phyloP scores from a whole-genome alignment of 140 eudicot genomes.

The Erigeron philadelphicus region DNA sequence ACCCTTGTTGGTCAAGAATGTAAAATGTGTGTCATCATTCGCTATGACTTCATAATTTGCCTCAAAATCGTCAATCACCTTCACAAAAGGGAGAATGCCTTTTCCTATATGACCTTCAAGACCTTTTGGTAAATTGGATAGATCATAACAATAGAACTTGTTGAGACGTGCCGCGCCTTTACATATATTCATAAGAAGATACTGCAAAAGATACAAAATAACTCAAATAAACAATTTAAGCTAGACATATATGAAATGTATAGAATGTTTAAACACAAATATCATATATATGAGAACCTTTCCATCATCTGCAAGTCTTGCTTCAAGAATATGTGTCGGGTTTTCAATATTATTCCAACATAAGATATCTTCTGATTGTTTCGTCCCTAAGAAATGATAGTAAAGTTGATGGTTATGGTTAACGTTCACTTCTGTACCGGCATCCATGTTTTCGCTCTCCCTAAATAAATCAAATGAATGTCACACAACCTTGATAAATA shows the following conservation, averaged over 20 bases:
- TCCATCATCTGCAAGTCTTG: constrained; percentile 73
- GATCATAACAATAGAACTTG: constrained; percentile 69
- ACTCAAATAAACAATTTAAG: neutral
- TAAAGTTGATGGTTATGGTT: constrained; percentile 66
- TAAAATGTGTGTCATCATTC: constrained; percentile 67
- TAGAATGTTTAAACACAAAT: neutral
- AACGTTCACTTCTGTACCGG: constrained; percentile 74
- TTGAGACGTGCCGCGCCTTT: constrained; percentile 62
- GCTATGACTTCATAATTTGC: constrained; percentile 56
- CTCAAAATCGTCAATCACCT: constrained; percentile 69
- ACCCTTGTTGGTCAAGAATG: constrained; percentile 77
- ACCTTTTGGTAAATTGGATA: constrained; percentile 56
- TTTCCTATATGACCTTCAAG: constrained; percentile 59
- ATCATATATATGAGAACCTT: constrained; percentile 41
- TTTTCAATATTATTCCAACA: constrained; percentile 78
- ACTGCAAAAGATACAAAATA: constrained; percentile 40
- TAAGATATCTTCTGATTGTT: constrained; percentile 86
- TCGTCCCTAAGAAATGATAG: constrained; percentile 79
- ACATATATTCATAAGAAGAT: constrained; percentile 56
- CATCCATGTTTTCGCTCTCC: constrained; percentile 59
- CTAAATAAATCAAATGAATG: constrained; percentile 34
- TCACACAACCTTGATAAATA: neutral
- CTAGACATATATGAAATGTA: neutral
- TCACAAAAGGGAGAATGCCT: constrained; percentile 57
- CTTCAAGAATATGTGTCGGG: constrained; percentile 59